phyloP scores from a whole-genome alignment of 2,329 filamentous ascomycete species.

The Ceratocystis cubensis region DNA sequence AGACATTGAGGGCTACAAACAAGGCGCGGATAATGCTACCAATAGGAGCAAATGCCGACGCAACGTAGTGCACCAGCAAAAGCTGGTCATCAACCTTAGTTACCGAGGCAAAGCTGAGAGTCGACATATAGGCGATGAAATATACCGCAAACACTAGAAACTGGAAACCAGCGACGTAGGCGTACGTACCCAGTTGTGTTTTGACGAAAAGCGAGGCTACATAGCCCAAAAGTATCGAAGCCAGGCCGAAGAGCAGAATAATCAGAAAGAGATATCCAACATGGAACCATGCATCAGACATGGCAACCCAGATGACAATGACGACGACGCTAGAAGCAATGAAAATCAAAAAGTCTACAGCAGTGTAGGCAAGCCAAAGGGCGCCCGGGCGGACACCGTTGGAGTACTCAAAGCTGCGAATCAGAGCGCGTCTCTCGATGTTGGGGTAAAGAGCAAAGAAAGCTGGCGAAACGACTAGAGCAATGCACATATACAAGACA shows the following conservation, averaged over 20 bases:
- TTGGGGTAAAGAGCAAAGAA: constrained; percentile 86
- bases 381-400: constrained; percentile 76
- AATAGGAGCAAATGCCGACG: constrained; percentile 63
- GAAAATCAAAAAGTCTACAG: constrained; percentile 69
- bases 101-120: constrained; percentile 62
- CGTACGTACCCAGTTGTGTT: constrained; percentile 73
- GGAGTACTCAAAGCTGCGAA: constrained; percentile 77
- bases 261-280: constrained; percentile 72
- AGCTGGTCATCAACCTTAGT: constrained; percentile 55
- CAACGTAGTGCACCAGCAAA: constrained; percentile 59
- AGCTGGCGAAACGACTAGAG: constrained; percentile 64
- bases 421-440: constrained; percentile 64
- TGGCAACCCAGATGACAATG: constrained; percentile 55
- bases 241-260: constrained; percentile 67
- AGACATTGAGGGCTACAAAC: constrained; percentile 69
- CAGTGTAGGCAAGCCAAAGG: constrained; percentile 70
- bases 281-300: constrained; percentile 59
- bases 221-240: constrained; percentile 65
- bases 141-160: constrained; percentile 59
- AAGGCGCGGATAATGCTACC: constrained; percentile 62
- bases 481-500: constrained; percentile 68
- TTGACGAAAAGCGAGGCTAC: constrained; percentile 66
- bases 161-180: constrained; percentile 66
- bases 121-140: constrained; percentile 56
- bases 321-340: constrained; percentile 37